These are phyloP conservation scores for Boletus bicolor DNA, from an alignment of 768 basidiomycete genomes.

Conservation along the genomic window DNA sequence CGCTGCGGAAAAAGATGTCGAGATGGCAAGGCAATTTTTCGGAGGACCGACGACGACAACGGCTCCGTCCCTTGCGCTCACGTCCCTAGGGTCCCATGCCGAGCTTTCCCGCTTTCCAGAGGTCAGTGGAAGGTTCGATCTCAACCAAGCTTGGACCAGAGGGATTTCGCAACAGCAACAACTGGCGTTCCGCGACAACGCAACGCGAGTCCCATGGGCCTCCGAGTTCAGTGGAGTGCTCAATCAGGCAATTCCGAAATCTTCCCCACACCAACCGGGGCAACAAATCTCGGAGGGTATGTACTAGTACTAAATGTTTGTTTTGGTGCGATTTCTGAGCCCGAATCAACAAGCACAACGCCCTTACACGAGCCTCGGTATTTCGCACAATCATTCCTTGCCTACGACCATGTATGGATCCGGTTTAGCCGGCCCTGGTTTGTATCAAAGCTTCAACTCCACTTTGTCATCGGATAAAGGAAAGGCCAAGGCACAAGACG, in stretches of 20 bases:
- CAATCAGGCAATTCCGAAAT: constrained; percentile 19
- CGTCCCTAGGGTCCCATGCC: constrained; percentile 30
- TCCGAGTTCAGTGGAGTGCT: constrained; percentile 48
- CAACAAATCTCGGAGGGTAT: constrained; percentile 28
- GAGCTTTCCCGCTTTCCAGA: constrained; percentile 29
- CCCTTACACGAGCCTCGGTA: constrained; percentile 36
- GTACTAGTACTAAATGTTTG: neutral
- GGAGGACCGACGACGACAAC: constrained; percentile 39
- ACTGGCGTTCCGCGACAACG: constrained; percentile 34
- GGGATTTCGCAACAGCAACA: constrained; percentile 47
- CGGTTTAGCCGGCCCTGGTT: constrained; percentile 32
- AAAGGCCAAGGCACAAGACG: constrained; percentile 77
- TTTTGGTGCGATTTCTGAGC: constrained; percentile 5
- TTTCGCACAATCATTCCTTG: constrained; percentile 38
- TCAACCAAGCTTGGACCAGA: constrained; percentile 52
- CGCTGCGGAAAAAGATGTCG: constrained; percentile 62
- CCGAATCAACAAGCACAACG: constrained; percentile 30
- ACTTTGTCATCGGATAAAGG: constrained; percentile 43
- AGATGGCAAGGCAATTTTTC: constrained; percentile 80
- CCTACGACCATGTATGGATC: constrained; percentile 29
- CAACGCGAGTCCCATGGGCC: constrained; percentile 46
- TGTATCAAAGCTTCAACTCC: constrained; percentile 33
- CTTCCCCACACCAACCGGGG: constrained; percentile 33
- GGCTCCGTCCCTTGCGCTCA: constrained; percentile 35
- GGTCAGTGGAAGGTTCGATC: constrained; percentile 32